Evolutionary conservation across 2,329 filamentous ascomycete genomes (phyloP).

Genomic region (Botrytis fabae): DNA sequence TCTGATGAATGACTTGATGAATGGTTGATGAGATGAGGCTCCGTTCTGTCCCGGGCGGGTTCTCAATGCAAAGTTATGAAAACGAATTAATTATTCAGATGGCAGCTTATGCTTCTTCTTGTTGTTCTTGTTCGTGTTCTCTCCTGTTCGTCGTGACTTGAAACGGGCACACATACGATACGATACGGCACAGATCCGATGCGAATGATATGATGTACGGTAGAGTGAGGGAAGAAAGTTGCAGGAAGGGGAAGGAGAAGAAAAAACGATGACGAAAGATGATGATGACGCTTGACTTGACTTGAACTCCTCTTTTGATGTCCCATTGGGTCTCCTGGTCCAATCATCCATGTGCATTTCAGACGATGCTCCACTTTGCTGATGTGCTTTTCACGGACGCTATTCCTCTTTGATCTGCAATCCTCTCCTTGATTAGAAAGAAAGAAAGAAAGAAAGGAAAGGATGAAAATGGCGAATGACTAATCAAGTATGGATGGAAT

Average conservation of each 20-base stretch:
- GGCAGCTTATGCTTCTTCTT: neutral
- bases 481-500: too few species aligned
- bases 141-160: neutral
- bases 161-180: too few species aligned
- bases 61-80: neutral
- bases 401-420: neutral
- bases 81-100: neutral
- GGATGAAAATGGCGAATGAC: too few species aligned
- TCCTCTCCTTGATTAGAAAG: neutral
- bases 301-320: neutral
- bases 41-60: neutral
- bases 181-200: too few species aligned
- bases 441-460: neutral
- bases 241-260: neutral
- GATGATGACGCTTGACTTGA: neutral
- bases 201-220: neutral
- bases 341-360: neutral
- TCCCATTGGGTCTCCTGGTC: too few species aligned
- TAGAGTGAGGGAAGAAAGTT: neutral
- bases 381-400: neutral
- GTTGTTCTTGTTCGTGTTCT: too few species aligned
- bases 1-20: neutral
- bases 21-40: too few species aligned
- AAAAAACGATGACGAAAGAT: constrained; percentile 15
- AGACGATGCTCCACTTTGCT: neutral